Conservation (phyloP, 768 basidiomycete species). For the Pleurotus eryngii region DNA sequence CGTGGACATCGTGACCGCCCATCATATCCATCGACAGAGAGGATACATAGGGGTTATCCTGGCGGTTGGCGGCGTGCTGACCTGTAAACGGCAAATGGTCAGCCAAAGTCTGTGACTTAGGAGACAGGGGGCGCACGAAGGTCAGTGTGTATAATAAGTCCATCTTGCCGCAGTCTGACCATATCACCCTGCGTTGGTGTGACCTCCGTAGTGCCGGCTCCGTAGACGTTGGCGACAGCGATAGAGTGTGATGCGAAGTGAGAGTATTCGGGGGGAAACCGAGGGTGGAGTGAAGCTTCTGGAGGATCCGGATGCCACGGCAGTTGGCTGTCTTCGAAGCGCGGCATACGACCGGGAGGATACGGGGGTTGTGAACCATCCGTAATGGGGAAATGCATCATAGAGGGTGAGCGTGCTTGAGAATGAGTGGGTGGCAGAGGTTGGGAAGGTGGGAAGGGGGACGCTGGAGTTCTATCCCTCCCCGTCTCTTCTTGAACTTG, state of each 20-base stretch:
- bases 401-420: background rate
- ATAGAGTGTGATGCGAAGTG: constrained; percentile 2
- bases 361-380: background rate
- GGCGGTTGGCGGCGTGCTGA: background rate
- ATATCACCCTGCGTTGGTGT: background rate
- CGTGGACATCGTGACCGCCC: background rate
- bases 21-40: background rate
- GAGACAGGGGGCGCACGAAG: background rate
- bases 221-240: background rate
- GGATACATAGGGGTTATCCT: background rate
- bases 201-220: background rate
- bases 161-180: background rate
- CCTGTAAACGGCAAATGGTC: background rate
- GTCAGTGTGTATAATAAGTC: background rate
- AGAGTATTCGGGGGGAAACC: background rate
- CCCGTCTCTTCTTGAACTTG: too few species aligned
- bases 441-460: background rate
- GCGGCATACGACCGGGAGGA: constrained; percentile 1
- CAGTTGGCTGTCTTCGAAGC: background rate
- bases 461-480: too few species aligned
- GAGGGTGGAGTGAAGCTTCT: constrained; percentile 1
- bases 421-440: background rate
- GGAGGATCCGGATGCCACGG: constrained; percentile 7
- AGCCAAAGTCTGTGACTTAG: background rate
- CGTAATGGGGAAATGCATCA: constrained; percentile 1